Percentiles rank a stretch among this genome's conserved stretches.
These are phyloP conservation scores for Aureobasidium sp. DNA, from an alignment of 2,329 filamentous ascomycete species.

Conservation along the genomic window DNA sequence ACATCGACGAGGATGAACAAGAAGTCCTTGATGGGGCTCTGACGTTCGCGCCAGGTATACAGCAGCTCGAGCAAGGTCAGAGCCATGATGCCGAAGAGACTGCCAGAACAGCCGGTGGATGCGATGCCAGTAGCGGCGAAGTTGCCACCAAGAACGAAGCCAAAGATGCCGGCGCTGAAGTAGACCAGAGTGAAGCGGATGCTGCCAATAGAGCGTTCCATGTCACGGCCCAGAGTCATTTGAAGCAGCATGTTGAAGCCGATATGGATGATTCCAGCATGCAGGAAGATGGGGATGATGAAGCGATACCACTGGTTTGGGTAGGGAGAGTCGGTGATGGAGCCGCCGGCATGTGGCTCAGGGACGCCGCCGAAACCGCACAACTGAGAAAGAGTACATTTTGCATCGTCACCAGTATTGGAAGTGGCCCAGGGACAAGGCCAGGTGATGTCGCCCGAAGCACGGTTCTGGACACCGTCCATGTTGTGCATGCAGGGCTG, in stretches of 20 bases:
- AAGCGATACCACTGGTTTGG: conserved; percentile 98
- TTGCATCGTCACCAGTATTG: conserved; percentile 50
- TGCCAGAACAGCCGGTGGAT: conserved; percentile 79
- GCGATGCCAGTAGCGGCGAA: conserved; percentile 76
- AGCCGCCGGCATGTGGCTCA: conserved; percentile 49
- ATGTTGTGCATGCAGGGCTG: conserved; percentile 91
- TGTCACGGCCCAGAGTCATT: conserved; percentile 80
- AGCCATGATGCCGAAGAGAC: conserved; percentile 85
- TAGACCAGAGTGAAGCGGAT: conserved; percentile 88
- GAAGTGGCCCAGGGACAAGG: conserved; percentile 69
- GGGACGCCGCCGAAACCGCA: conserved; percentile 78
- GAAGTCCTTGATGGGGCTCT: conserved; percentile 73
- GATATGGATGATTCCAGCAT: conserved; percentile 90
- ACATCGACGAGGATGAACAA: conserved; percentile 81
- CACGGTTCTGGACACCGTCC: conserved; percentile 47
- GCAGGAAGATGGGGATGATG: conserved; percentile 90
- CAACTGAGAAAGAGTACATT: conserved; percentile 70
- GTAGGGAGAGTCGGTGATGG: conserved; percentile 50
- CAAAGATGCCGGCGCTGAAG: conserved; percentile 85
- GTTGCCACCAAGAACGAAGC: conserved; percentile 90
- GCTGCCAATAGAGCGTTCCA: conserved; percentile 83
- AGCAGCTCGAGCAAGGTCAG: conserved; percentile 81
- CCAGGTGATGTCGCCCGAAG: conserved; percentile 51
- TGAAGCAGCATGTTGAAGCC: conserved; percentile 92
- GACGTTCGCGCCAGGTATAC: conserved; percentile 82